Conservation (phyloP, 352 stramenopile species). For the Blastocystis sp. region DNA sequence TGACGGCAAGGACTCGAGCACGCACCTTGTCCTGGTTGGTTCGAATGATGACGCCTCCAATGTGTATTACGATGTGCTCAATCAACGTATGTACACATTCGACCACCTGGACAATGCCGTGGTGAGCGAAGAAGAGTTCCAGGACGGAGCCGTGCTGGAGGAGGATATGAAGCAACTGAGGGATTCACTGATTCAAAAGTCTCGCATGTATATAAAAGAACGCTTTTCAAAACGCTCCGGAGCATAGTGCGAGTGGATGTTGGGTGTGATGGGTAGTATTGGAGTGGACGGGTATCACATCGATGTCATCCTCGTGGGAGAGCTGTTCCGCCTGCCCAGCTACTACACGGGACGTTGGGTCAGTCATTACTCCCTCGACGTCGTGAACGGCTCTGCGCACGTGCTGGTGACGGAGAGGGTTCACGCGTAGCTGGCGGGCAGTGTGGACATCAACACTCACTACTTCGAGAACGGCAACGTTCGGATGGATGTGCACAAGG, state of each 20-base stretch:
- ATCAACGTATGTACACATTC: not conserved
- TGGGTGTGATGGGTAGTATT: constrained; percentile 35
- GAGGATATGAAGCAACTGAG: not conserved
- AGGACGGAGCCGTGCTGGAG: not conserved
- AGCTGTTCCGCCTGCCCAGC: constrained; percentile 38
- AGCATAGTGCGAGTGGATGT: not conserved
- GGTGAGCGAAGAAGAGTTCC: not conserved
- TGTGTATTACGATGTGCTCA: constrained; percentile 39
- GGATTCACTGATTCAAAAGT: constrained; percentile 32
- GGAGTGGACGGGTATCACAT: constrained; percentile 49
- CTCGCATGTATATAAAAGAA: constrained; percentile 33
- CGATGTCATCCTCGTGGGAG: constrained; percentile 40
- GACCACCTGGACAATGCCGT: constrained; percentile 22
- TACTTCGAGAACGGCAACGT: constrained; percentile 69
- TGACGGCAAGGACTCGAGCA: not conserved
- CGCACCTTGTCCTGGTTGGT: constrained; percentile 35
- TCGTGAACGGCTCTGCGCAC: not conserved
- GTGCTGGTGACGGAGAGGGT: not conserved
- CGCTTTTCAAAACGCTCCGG: constrained; percentile 12
- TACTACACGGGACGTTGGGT: constrained; percentile 61
- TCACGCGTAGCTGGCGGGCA: constrained; percentile 27
- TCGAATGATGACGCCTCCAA: constrained; percentile 49
- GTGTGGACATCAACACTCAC: constrained; percentile 33
- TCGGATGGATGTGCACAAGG: constrained; percentile 45
- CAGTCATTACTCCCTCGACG: constrained; percentile 60